Evolutionary conservation across 257 asterid species (phyloP), one percentile per base, ranked within the genome.

Genomic region (Fraxinus pennsylvanica): DNA sequence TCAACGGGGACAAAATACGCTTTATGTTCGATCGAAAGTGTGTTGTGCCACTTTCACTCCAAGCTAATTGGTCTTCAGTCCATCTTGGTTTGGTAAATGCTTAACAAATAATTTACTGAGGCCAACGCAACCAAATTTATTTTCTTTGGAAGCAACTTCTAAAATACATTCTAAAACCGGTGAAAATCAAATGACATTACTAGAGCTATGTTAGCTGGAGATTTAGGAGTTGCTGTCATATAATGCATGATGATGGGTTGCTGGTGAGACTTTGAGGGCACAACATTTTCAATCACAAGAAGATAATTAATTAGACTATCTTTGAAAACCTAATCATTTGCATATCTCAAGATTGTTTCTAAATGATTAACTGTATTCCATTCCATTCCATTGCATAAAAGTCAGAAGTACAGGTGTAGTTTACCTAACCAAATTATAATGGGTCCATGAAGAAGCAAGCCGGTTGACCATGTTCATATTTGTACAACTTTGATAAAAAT

Each of bases 401-500:
- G 78, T 54, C 83, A 76, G 79, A 84, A 43, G 14, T 54, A 76
- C 81, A 82, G 75, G 66, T 79, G 84, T 77, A 59, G 77, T 71
- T 52, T 71, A 82, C 88, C 88, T 82, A 85, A 82, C 74, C 67
- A 66, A 75, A 63, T 73, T 54, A 74, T 77, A 73, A 52, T 82
- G 79, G 77, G 73, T 72, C 74, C 73, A 66, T 19, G 79, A 74
- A 74, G 85, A 80, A 85, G 89, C 80, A 76, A 84, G 74, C 66
- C 27, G 35, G n/a, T 47, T 14, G 59, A 50, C 17, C 21, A 3
- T 3, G 59, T 50, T 50, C 59, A 15, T 5, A 50, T 15, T 50
- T 50, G 59, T 17, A 50, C 8, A 43, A 10, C 50, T 35, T 5
- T 5, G 8, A 35, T 5, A 35, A 35, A 35, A 35, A 35, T 5